Evolutionary conservation across 495 filamentous ascomycete species (phyloP).

Genomic region (Letharia lupina): DNA sequence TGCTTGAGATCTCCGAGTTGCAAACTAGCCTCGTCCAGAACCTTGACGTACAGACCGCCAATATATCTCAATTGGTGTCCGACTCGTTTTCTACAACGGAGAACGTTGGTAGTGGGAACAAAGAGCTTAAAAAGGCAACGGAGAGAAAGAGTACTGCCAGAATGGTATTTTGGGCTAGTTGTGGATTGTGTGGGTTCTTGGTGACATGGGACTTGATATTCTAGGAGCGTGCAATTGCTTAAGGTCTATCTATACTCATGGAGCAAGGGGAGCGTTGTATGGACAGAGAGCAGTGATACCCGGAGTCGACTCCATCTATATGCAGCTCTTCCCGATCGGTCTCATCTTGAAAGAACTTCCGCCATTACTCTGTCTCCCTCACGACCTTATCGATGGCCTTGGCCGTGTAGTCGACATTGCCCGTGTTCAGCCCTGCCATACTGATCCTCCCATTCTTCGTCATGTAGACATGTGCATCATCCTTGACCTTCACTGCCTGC

Average conservation of each 20-base stretch:
- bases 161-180: slow-evolving; percentile 81
- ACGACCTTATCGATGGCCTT: slow-evolving; percentile 82
- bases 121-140: slow-evolving; percentile 77
- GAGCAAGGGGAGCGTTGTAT: background rate
- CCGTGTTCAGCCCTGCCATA: slow-evolving; percentile 89
- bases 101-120: slow-evolving; percentile 84
- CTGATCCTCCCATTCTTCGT: slow-evolving; percentile 97
- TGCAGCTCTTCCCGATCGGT: background rate
- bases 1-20: slow-evolving; percentile 86
- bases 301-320: slow-evolving; percentile 14
- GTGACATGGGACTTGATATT: slow-evolving; percentile 92
- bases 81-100: slow-evolving; percentile 73
- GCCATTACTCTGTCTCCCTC: slow-evolving; percentile 42
- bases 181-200: slow-evolving; percentile 69
- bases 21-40: slow-evolving; percentile 83
- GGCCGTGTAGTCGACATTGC: slow-evolving; percentile 88
- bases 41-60: slow-evolving; percentile 71
- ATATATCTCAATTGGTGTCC: slow-evolving; percentile 79
- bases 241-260: background rate
- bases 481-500: slow-evolving; percentile 74
- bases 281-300: slow-evolving; percentile 8
- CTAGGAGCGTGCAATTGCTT: slow-evolving; percentile 30
- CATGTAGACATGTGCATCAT: slow-evolving; percentile 90
- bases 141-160: slow-evolving; percentile 75
- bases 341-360: background rate